Conservation (phyloP, 106 monocot genomes). For the Hemerocallis citrina region DNA sequence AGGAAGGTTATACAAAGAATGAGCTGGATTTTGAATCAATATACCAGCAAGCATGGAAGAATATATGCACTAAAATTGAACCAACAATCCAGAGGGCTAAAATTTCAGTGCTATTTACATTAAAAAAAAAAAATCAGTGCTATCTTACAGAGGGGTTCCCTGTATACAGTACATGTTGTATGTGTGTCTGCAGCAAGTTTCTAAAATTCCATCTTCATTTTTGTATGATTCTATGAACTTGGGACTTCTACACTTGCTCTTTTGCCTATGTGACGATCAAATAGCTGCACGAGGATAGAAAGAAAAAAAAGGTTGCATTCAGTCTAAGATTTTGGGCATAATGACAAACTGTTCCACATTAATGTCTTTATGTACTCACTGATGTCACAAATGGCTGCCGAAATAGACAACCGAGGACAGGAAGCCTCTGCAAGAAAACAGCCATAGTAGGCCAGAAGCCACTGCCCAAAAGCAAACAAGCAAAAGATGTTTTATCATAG, state of each 20-base stretch:
- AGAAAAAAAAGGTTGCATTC: background rate
- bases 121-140: too few relatives aligned
- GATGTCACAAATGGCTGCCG: slow-evolving; percentile 80
- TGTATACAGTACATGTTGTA: too few relatives aligned
- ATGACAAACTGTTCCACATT: background rate
- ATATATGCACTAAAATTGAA: background rate
- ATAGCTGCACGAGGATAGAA: background rate
- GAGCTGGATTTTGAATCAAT: background rate
- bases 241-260: slow-evolving; percentile 1
- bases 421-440: slow-evolving; percentile 88
- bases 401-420: slow-evolving; percentile 77
- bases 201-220: background rate
- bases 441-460: slow-evolving; percentile 89
- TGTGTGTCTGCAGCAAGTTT: background rate
- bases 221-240: background rate
- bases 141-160: too few relatives aligned
- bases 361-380: slow-evolving; percentile 17
- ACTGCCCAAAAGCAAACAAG: slow-evolving; percentile 30
- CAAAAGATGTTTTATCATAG: too few relatives aligned
- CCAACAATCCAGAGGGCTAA: background rate
- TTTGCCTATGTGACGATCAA: slow-evolving; percentile 8
- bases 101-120: too few relatives aligned
- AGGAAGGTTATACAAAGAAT: slow-evolving; percentile 1
- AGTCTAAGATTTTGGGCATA: background rate
- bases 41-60: background rate